A percentile compares a stretch with the other conserved stretches of the same genome.
phyloP scores from a whole-genome alignment of 805 yeast genomes.

The Kluyveromyces dobzhanskii region DNA sequence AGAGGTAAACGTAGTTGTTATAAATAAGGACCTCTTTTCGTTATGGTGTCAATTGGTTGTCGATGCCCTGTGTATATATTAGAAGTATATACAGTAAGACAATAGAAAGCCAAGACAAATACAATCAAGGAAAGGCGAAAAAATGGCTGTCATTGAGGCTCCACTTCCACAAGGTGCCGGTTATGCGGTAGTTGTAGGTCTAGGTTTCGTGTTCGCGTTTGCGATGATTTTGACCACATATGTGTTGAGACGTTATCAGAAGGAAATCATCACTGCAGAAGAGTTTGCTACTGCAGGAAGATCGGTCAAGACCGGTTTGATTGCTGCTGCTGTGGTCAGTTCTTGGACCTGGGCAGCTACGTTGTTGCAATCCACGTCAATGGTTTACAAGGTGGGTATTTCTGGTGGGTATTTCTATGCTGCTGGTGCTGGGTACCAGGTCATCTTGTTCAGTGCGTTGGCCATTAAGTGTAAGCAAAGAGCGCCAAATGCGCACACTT shows the following conservation, averaged over 20 bases:
- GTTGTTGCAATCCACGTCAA: conserved; percentile 63
- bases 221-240: conserved; percentile 76
- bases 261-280: conserved; percentile 84
- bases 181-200: conserved; percentile 79
- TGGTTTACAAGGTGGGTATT: conserved; percentile 71
- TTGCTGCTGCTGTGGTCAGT: conserved; percentile 84
- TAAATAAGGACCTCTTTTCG: too few relatives aligned
- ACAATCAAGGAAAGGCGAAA: not conserved
- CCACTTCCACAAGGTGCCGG: conserved; percentile 72
- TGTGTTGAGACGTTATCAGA: conserved; percentile 67
- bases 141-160: conserved; percentile 20
- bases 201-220: conserved; percentile 70
- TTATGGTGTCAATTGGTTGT: too few relatives aligned
- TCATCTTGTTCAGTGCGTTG: conserved; percentile 73
- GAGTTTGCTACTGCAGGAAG: conserved; percentile 93
- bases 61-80: too few relatives aligned
- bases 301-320: conserved; percentile 73
- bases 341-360: conserved; percentile 96
- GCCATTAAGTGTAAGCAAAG: conserved; percentile 84
- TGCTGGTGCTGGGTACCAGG: conserved; percentile 86
- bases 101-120: too few relatives aligned
- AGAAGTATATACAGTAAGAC: too few relatives aligned
- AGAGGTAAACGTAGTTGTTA: too few relatives aligned
- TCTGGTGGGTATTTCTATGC: conserved; percentile 81
- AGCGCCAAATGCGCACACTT: conserved; percentile 91